phyloP scores from a whole-genome alignment of 129 eudicot genomes.

The Logfia minima region DNA sequence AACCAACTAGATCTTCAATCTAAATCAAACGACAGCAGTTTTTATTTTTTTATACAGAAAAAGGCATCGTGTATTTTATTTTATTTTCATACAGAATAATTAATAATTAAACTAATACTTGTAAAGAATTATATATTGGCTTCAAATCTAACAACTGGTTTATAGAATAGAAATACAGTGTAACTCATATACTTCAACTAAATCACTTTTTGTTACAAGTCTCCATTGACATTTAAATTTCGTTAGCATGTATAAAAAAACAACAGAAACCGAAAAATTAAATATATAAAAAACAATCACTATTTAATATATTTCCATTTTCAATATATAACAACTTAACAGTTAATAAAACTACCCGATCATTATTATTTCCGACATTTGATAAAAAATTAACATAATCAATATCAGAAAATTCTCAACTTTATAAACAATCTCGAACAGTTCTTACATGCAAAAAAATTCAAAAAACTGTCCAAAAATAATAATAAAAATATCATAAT shows the following conservation, averaged over 20 bases:
- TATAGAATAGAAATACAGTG: no score
- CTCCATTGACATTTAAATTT: neutral
- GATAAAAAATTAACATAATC: neutral
- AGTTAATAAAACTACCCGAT: neutral
- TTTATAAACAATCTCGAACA: constrained; percentile 10
- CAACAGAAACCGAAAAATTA: no score
- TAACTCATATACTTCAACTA: no score
- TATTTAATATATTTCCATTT: neutral
- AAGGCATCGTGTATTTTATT: neutral
- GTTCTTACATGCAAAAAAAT: constrained; percentile 2
- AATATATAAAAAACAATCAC: neutral
- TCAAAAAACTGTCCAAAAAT: constrained; percentile 6
- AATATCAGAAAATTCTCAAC: constrained; percentile 17
- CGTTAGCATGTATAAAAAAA: neutral
- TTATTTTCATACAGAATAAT: neutral
- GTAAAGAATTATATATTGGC: no score
- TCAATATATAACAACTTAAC: neutral
- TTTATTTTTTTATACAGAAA: neutral
- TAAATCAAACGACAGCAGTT: neutral
- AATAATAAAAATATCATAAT: neutral
- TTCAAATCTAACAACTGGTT: no score
- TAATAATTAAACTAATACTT: no score
- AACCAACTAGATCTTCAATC: constrained; percentile 19
- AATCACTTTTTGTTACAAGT: no score
- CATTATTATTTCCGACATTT: neutral